A percentile compares a stretch with the other conserved stretches of the same genome.
Evolutionary conservation across 306 rosid genomes (phyloP).

Genomic region (Cicer bijugum): DNA sequence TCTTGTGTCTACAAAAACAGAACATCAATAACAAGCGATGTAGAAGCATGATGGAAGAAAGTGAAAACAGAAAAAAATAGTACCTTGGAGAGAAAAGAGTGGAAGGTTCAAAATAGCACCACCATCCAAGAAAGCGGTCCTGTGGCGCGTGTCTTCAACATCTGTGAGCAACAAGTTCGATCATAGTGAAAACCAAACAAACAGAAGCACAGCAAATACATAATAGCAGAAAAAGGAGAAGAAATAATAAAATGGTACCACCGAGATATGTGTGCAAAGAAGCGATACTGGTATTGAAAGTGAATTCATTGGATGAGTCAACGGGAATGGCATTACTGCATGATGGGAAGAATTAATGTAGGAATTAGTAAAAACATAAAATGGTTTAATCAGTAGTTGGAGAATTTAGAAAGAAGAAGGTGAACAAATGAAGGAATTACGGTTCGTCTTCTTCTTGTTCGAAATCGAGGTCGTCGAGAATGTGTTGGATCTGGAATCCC

Average conservation of each 20-base stretch:
- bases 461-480: conserved; percentile 78
- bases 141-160: conserved; percentile 88
- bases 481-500: conserved; percentile 85
- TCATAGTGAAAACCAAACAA: not conserved
- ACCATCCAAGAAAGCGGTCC: conserved; percentile 78
- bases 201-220: not conserved
- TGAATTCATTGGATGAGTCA: conserved; percentile 32
- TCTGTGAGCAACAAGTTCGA: conserved; percentile 49
- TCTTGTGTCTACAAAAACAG: not conserved
- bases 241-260: conserved; percentile 51
- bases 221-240: not conserved
- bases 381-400: too few relatives aligned
- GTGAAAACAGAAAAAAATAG: not conserved
- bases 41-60: not conserved
- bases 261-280: conserved; percentile 91
- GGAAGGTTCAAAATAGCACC: conserved; percentile 75
- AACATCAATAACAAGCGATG: not conserved
- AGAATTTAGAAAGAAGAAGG: not conserved
- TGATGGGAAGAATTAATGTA: not conserved
- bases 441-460: conserved; percentile 61
- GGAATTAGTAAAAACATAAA: too few relatives aligned
- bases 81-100: conserved; percentile 78
- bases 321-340: not conserved
- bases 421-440: conserved; percentile 51
- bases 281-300: conserved; percentile 49